Base-by-base conservation (phyloP, 768 basidiomycete species). In the Asterophora lycoperdoides region DNA sequence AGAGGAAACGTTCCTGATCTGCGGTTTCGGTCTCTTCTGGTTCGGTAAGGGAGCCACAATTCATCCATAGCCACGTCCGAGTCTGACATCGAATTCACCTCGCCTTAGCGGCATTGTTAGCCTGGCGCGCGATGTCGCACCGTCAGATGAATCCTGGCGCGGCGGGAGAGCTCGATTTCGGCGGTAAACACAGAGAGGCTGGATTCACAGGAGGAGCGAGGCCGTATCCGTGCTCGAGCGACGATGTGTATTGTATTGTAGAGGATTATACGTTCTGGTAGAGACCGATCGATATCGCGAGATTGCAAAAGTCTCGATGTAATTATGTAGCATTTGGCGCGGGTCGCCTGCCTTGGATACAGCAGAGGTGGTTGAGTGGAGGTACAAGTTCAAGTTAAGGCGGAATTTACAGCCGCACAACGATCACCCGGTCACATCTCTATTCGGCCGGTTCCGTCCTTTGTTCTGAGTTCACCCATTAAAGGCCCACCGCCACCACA, bases 1-100 rank as follows among this genome's bases (percentile, higher is more conserved):
- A 57, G 86, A 89, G 60, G 86, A 91, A 59, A 75, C 80, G 65
- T 68, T 85, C 15, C 60, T 91, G 64, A 84, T 91, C 52, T 81
- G 72, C 5, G 81, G 83, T 2, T 75, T 89, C 48, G 86, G 82
- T 9, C 67, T 89, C 49, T 79, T 86, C 61, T 90, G 86, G 85
- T 70, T 89, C 42, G 86, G 89, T 89, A 62, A 62, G n/a, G n/a
- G n/a, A n/a, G n/a, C n/a, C n/a, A n/a, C n/a, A n/a, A n/a, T n/a
- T n/a, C n/a, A n/a, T n/a, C n/a, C n/a, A n/a, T n/a, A n/a, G n/a
- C n/a, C n/a, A n/a, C n/a, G n/a, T n/a, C n/a, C n/a, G n/a, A n/a
- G n/a, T n/a, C n/a, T n/a, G n/a, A n/a, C n/a, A n/a, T n/a, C n/a
- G n/a, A n/a, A n/a, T n/a, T n/a, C n/a, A 23, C 23, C 23, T 6